Base-by-base conservation (phyloP, 768 basidiomycete genomes). In the Suillus placidus region DNA sequence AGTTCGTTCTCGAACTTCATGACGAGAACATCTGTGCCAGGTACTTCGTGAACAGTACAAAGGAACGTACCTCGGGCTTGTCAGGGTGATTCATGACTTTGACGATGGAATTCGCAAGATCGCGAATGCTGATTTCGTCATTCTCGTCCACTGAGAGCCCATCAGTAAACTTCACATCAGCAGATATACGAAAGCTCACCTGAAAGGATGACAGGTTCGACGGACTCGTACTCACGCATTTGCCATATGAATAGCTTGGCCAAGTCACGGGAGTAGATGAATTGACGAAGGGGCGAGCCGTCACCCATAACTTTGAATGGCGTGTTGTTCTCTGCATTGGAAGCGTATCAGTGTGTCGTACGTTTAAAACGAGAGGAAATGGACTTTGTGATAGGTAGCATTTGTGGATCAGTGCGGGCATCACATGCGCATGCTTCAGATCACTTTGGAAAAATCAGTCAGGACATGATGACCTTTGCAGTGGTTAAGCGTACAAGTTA, bases 241-340 rank as follows among this genome's bases (percentile, higher is more conserved):
- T 88, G 87, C 94, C 93, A 95, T 74, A 97, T 91, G 83, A 97
- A 97, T 64, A 97, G 83, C 77, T 94, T 97, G 52, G 95, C 96
- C 58, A 98, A 88, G 79, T 99, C 95, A 58, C 87, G 83, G n/a
- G 96, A 97, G 80, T 95, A 98, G 78, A 97, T 96, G 77, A 98
- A 98, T 77, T 98, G 96, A n/a, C 96, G 87, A 42, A 97, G 85
- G 8, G 96, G 96, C 70, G 91, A 94, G 40, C 96, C 96, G 0
- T 93, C 91, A 13, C 96, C 96, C 60, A 88, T 79, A n/a, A 97
- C 92, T 61, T 89, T 82, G 79, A 98, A 96, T 5, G 92, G 90
- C 0, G 92, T 93, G 66, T 83, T 83, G 34, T 75, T 78, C 92
- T 93, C 81, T 94, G 88, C 88, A 2, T 60, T 16, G 8, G 23